Evolutionary conservation across 345 rosid genomes (phyloP).

Genomic region (Linum lewisii): DNA sequence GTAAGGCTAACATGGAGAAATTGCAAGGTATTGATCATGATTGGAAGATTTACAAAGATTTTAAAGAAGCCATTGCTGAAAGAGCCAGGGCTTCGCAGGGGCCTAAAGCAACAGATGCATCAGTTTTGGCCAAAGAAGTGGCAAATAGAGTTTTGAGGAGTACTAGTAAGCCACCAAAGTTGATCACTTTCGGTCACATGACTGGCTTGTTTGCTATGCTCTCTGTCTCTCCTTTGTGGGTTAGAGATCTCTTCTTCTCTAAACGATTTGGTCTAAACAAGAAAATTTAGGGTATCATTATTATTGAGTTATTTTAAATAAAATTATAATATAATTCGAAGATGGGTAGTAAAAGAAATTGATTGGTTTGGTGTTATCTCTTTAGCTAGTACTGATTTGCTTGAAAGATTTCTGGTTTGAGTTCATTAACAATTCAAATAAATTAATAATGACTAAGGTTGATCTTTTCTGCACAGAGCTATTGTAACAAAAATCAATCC

Average conservation of each 20-base stretch:
- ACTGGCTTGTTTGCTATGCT: constrained; percentile 43
- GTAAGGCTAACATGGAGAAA: constrained; percentile 25
- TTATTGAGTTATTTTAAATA: too few species aligned
- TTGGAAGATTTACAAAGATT: constrained; percentile 50
- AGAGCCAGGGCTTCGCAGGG: constrained; percentile 47
- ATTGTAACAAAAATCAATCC: too few species aligned
- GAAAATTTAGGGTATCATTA: constrained; percentile 14
- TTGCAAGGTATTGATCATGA: constrained; percentile 19
- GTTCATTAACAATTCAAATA: too few species aligned
- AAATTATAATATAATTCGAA: too few species aligned
- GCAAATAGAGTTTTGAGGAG: constrained; percentile 38
- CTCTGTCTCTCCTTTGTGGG: constrained; percentile 55
- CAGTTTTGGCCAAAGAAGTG: constrained; percentile 41
- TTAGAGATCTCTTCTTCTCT: constrained; percentile 43
- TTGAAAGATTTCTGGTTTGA: too few species aligned
- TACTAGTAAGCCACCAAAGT: constrained; percentile 41
- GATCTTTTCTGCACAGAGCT: too few species aligned
- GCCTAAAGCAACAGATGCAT: constrained; percentile 31
- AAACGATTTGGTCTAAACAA: constrained; percentile 30
- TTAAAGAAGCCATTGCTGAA: constrained; percentile 41
- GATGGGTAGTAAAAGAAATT: too few species aligned
- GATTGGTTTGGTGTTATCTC: too few species aligned
- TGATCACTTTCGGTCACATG: constrained; percentile 49
- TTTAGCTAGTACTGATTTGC: too few species aligned
- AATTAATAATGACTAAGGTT: too few species aligned